Conservation (phyloP, 2,329 filamentous ascomycete genomes). For the Ascochyta pisi region DNA sequence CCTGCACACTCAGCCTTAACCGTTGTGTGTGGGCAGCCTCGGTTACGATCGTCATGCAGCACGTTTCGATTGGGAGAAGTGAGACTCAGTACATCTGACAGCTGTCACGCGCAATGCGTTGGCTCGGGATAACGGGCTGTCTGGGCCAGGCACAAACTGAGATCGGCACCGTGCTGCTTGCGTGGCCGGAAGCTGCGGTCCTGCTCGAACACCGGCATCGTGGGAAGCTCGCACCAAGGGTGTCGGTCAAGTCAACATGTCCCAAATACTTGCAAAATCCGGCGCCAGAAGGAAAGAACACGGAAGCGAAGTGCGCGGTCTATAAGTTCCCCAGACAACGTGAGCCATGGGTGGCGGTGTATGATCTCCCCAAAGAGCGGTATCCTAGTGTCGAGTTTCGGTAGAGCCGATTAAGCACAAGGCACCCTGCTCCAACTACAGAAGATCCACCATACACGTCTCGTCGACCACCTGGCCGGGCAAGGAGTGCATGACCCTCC, state of each 20-base stretch:
- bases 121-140: not conserved
- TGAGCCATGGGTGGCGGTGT: slow-evolving; percentile 12
- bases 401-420: slow-evolving; percentile 8
- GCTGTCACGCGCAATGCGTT: slow-evolving; percentile 8
- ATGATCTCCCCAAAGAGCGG: slow-evolving; percentile 17
- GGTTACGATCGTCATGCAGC: slow-evolving; percentile 8
- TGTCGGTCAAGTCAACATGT: slow-evolving; percentile 8
- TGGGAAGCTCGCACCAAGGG: not conserved
- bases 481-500: slow-evolving; percentile 8
- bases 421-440: slow-evolving; percentile 5
- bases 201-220: slow-evolving; percentile 4
- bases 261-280: not conserved
- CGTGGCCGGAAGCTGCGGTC: not conserved
- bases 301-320: not conserved
- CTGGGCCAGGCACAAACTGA: slow-evolving; percentile 15
- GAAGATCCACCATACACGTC: slow-evolving; percentile 14
- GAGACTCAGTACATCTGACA: slow-evolving; percentile 8
- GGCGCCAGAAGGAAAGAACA: slow-evolving; percentile 1
- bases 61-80: slow-evolving; percentile 9
- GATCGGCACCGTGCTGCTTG: slow-evolving; percentile 7
- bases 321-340: slow-evolving; percentile 16
- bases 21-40: slow-evolving; percentile 2
- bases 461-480: slow-evolving; percentile 4
- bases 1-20: slow-evolving; percentile 15
- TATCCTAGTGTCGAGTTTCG: slow-evolving; percentile 16